Percentiles rank a stretch among this genome's conserved stretches.
These are phyloP conservation scores for Meira miltonrushii DNA, from an alignment of 1,284 basidiomycete genomes.

Conservation along the genomic window DNA sequence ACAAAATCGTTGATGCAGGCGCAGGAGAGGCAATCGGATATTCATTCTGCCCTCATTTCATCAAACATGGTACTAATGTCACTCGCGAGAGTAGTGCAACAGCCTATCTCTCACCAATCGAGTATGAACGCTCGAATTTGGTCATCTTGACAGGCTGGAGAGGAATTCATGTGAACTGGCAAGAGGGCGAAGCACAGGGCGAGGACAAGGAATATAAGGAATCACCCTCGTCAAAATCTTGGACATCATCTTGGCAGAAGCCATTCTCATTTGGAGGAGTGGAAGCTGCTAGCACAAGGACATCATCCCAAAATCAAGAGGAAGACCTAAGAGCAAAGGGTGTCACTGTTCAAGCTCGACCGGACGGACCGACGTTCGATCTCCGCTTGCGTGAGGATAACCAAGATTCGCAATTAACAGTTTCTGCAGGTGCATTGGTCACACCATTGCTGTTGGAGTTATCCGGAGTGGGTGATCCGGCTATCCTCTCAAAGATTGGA, in stretches of 20 bases:
- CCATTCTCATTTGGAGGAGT: not conserved
- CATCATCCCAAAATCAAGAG: no score
- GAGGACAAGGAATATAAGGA: not conserved
- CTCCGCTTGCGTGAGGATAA: not conserved
- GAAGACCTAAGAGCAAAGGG: not conserved
- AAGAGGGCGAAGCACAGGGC: not conserved
- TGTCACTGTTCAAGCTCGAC: slow-evolving; percentile 1
- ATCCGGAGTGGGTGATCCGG: slow-evolving; percentile 32
- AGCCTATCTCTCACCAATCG: slow-evolving; percentile 55
- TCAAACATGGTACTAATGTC: slow-evolving; percentile 1
- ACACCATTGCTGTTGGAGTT: slow-evolving; percentile 47
- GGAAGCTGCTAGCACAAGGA: not conserved
- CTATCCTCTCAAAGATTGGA: slow-evolving; percentile 25
- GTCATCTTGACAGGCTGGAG: slow-evolving; percentile 33
- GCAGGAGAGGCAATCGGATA: not conserved
- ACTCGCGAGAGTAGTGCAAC: slow-evolving; percentile 55
- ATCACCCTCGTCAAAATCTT: not conserved
- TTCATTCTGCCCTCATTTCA: slow-evolving; percentile 2
- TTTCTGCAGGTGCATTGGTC: slow-evolving; percentile 54
- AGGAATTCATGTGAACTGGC: slow-evolving; percentile 13
- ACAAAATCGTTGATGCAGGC: slow-evolving; percentile 1
- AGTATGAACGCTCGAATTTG: slow-evolving; percentile 25
- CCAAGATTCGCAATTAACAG: slow-evolving; percentile 39
- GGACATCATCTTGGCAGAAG: not conserved
- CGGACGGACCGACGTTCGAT: slow-evolving; percentile 4